These are phyloP conservation scores for Solanum phureja DNA, from an alignment of 257 asterid genomes.

Conservation along the genomic window DNA sequence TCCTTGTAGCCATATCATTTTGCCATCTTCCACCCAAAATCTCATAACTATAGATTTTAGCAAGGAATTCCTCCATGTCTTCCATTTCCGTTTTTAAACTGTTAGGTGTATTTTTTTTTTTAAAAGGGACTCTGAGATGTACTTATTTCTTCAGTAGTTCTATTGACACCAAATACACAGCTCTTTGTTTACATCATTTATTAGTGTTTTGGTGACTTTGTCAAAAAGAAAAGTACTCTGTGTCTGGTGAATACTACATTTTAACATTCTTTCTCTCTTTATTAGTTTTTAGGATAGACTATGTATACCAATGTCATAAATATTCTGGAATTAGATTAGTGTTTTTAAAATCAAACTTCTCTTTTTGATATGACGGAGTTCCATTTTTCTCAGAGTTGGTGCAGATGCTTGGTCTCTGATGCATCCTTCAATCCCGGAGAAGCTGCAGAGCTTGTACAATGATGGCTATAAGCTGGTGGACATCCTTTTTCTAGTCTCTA, in stretches of 20 bases:
- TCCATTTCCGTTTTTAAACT: background rate
- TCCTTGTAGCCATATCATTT: background rate
- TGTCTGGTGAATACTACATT: background rate
- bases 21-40: background rate
- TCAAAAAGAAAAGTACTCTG: background rate
- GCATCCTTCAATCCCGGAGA: conserved; percentile 87
- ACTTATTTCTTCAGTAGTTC: background rate
- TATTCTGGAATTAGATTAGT: background rate
- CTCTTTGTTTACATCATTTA: background rate
- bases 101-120: background rate
- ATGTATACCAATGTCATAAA: background rate
- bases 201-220: background rate
- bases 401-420: conserved; percentile 98
- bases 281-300: background rate
- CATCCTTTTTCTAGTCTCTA: conserved; percentile 9
- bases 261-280: background rate
- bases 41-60: background rate
- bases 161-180: background rate
- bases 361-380: background rate
- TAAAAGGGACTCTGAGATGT: background rate
- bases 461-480: conserved; percentile 93
- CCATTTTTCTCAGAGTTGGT: conserved; percentile 46
- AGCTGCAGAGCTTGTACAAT: conserved; percentile 60
- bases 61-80: background rate
- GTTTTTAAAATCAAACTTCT: background rate